A percentile compares a stretch with the other conserved stretches of the same genome.
These are phyloP conservation scores for Phytophthora quininea DNA, from an alignment of 352 stramenopile species.

Conservation along the genomic window DNA sequence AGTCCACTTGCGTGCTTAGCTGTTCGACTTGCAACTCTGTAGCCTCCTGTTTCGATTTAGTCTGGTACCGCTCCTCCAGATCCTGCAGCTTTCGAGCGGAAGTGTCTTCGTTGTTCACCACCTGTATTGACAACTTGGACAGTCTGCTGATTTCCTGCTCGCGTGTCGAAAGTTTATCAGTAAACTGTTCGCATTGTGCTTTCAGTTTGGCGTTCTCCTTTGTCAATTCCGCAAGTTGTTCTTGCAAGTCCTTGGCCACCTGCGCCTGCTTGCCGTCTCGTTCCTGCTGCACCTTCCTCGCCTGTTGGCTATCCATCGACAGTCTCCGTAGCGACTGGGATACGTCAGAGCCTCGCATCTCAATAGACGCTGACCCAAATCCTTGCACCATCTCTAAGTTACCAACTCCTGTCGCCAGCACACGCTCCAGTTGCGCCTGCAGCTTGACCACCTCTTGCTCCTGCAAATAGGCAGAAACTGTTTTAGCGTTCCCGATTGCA, in stretches of 20 bases:
- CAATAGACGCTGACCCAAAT: constrained; percentile 33
- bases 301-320: constrained; percentile 31
- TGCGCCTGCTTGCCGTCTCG: constrained; percentile 23
- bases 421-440: constrained; percentile 64
- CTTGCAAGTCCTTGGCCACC: constrained; percentile 50
- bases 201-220: constrained; percentile 54
- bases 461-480: constrained; percentile 23
- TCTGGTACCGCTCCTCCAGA: constrained; percentile 41
- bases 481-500: background rate
- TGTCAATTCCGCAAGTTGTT: constrained; percentile 51
- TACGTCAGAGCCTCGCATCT: constrained; percentile 31
- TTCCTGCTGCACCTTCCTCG: constrained; percentile 28
- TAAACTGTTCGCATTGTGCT: constrained; percentile 44
- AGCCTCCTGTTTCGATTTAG: constrained; percentile 45
- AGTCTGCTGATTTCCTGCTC: constrained; percentile 77
- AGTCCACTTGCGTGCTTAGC: constrained; percentile 68
- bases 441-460: constrained; percentile 71
- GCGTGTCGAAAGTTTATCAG: constrained; percentile 59
- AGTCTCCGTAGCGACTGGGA: constrained; percentile 25
- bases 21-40: constrained; percentile 73
- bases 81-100: constrained; percentile 36
- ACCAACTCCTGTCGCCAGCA: constrained; percentile 43
- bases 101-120: constrained; percentile 27
- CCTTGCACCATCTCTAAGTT: constrained; percentile 14
- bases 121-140: constrained; percentile 51